Evolutionary conservation across 345 rosid species (phyloP), one percentile per base, ranked within the genome.

Genomic region (Salix koriyanagi): DNA sequence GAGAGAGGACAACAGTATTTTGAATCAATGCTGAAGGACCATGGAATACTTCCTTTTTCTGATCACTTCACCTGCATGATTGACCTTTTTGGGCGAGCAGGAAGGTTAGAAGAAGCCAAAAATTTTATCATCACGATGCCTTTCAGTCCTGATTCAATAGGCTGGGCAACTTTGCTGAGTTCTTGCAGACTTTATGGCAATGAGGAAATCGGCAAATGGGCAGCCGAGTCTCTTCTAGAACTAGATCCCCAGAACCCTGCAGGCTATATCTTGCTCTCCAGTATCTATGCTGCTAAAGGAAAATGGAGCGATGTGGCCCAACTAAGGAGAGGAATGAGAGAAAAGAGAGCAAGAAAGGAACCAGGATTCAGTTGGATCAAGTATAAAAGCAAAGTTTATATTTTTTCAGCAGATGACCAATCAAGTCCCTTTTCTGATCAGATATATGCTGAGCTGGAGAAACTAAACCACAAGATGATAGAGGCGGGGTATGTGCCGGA

Each of bases 361-460:
- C 97, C 96, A 0, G 99, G 99, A 73, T 94, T 80, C 78, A 95
- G 99, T 74, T 95, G 99, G 99, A 93, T 95, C 81, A 91, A 89
- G 73, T 90, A 91, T 84, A 91, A 85, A 79, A 86, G 85, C 65
- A 84, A 81, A 84, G 85, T 91, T 52, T 85, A 95, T 79, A 81
- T 89, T 77, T 95, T 95, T 80, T 90, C 94, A 23, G 90, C 94
- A 11, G 91, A 89, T 88, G 99, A 95, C 81, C 87, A 79, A 75
- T 88, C 92, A 54, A 90, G 89, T 83, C 94, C 88, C 75, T 90
- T 79, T 87, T 82, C 79, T 54, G 89, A 90, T 76, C 87, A 85
- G 89, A 87, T 95, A 71, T 88, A 88, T 77, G 89, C 90, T 50
- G 87, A 91, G 85, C 86, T 95, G 39, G 92, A 90, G 72, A 85